phyloP scores from a whole-genome alignment of 179 eudicot genomes.

The Beta lomatogona region DNA sequence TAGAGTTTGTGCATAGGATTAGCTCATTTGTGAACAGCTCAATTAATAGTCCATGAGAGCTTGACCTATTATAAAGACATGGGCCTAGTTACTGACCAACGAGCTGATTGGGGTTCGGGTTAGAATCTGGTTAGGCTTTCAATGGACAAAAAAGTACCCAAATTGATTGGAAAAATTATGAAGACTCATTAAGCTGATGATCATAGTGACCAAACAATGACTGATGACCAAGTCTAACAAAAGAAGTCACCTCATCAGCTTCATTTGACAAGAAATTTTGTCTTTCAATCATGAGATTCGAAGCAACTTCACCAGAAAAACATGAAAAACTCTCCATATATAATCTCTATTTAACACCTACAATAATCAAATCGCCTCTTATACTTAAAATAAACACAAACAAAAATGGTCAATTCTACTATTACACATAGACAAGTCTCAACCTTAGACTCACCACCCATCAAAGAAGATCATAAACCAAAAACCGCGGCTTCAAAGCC shows the following conservation, averaged over 20 bases:
- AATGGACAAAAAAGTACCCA: too few species aligned
- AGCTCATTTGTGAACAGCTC: too few species aligned
- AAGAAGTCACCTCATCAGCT: conserved; percentile 1
- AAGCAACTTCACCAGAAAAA: not conserved
- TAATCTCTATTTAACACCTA: not conserved
- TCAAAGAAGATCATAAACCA: conserved; percentile 3
- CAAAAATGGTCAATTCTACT: conserved; percentile 8
- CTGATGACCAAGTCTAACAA: not conserved
- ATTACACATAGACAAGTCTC: conserved; percentile 17
- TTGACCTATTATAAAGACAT: too few species aligned
- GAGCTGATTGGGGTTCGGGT: too few species aligned
- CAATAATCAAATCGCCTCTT: not conserved
- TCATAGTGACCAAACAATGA: not conserved
- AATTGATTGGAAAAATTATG: too few species aligned
- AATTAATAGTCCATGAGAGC: too few species aligned
- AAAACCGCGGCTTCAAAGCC: conserved; percentile 6
- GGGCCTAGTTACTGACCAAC: too few species aligned
- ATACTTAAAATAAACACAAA: not conserved
- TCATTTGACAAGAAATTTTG: not conserved
- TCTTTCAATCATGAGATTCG: too few species aligned
- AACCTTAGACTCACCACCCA: conserved; percentile 4
- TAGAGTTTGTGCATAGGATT: too few species aligned
- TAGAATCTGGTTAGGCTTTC: too few species aligned
- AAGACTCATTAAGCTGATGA: not conserved
- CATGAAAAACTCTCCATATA: not conserved